Percentiles rank a stretch among this genome's conserved stretches.
phyloP scores from a whole-genome alignment of 768 basidiomycete genomes.

The Suillus decipiens region DNA sequence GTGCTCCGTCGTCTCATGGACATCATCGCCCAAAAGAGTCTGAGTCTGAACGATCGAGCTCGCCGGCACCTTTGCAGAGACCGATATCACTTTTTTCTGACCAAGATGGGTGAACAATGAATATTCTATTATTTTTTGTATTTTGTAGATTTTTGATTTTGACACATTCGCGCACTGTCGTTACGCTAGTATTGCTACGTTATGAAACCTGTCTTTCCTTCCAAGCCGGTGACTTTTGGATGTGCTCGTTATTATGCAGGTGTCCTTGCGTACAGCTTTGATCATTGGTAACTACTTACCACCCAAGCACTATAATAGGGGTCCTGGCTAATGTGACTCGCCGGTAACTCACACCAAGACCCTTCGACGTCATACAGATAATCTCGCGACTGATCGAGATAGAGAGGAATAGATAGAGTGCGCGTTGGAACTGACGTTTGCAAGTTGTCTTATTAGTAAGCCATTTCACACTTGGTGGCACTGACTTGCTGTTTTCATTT shows the following conservation, averaged over 20 bases:
- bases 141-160: neutral
- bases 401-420: neutral
- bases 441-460: neutral
- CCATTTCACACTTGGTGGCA: neutral
- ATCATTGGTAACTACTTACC: neutral
- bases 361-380: neutral
- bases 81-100: conserved; percentile 32
- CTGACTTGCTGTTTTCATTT: neutral
- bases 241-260: neutral
- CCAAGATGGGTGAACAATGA: neutral
- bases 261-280: neutral
- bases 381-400: neutral
- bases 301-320: neutral
- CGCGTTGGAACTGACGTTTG: too few relatives aligned
- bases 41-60: conserved; percentile 20
- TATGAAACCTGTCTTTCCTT: neutral
- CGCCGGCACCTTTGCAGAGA: conserved; percentile 30
- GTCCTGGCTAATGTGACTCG: neutral
- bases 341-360: neutral
- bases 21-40: conserved; percentile 12
- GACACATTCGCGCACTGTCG: neutral
- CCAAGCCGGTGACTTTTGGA: neutral
- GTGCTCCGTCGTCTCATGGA: conserved; percentile 28
- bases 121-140: neutral
- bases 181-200: neutral